These are phyloP conservation scores for Furcasterigmium sp. DNA, from an alignment of 2,329 filamentous ascomycete species.

Conservation along the genomic window DNA sequence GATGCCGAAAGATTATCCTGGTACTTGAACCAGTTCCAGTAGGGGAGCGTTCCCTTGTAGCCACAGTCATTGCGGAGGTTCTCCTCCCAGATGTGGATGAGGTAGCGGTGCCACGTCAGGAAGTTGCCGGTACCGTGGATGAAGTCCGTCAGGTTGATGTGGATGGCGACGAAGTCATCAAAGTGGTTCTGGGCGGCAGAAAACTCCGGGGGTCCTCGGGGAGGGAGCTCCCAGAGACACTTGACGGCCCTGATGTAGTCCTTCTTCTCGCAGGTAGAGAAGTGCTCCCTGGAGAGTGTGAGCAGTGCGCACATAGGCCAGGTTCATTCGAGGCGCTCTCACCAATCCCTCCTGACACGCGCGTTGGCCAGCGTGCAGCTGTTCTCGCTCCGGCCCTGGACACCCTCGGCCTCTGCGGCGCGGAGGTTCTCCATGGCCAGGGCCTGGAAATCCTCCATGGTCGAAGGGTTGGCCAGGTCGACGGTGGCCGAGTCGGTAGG, in stretches of 20 bases:
- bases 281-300: slow-evolving; percentile 13
- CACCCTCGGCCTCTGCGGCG: neutral
- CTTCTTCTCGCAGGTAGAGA: slow-evolving; percentile 13
- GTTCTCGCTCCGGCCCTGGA: neutral
- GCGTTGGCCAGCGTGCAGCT: neutral
- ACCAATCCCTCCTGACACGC: neutral
- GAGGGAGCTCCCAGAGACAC: slow-evolving; percentile 8
- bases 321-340: no score
- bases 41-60: slow-evolving; percentile 15
- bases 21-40: slow-evolving; percentile 30
- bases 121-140: slow-evolving; percentile 8
- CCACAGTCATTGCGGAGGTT: slow-evolving; percentile 10
- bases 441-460: neutral
- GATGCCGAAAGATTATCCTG: slow-evolving; percentile 21
- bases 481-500: neutral
- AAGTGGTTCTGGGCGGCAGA: slow-evolving; percentile 9
- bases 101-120: slow-evolving; percentile 13
- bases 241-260: slow-evolving; percentile 12
- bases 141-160: slow-evolving; percentile 6
- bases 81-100: slow-evolving; percentile 8
- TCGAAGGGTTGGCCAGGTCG: neutral
- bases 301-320: no score
- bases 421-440: neutral
- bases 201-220: slow-evolving; percentile 2
- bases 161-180: slow-evolving; percentile 16